Evolutionary conservation across 352 stramenopile species (phyloP).

Genomic region (Globisporangium paroecandrum): DNA sequence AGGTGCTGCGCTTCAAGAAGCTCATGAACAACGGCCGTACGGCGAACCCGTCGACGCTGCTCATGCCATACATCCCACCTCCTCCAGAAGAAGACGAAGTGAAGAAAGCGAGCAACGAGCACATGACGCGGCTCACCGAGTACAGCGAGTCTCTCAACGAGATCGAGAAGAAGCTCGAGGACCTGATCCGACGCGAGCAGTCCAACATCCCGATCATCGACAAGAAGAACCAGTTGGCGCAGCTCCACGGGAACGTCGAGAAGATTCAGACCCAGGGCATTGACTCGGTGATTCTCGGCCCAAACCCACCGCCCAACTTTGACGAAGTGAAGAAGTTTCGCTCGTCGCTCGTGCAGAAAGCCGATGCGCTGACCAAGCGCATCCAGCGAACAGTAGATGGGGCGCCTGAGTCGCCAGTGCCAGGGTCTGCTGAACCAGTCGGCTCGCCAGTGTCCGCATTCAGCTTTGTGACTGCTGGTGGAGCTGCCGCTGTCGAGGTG

Average conservation of each 20-base stretch:
- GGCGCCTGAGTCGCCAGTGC: constrained; percentile 5
- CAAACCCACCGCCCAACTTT: constrained; percentile 58
- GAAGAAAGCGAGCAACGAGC: constrained; percentile 26
- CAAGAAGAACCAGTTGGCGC: constrained; percentile 61
- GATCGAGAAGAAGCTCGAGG: constrained; percentile 50
- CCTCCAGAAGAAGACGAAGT: constrained; percentile 38
- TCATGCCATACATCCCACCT: constrained; percentile 66
- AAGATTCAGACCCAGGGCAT: constrained; percentile 81
- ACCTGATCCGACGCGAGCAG: constrained; percentile 49
- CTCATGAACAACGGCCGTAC: constrained; percentile 70
- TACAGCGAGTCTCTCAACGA: constrained; percentile 43
- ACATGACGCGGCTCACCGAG: constrained; percentile 41
- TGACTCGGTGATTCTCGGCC: constrained; percentile 73
- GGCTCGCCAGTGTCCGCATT: constrained; percentile 45
- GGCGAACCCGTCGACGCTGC: constrained; percentile 68
- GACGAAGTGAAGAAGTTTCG: constrained; percentile 69
- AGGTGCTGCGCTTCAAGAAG: constrained; percentile 85
- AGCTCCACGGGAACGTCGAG: constrained; percentile 70
- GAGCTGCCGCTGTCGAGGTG: constrained; percentile 14
- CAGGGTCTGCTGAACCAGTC: neutral
- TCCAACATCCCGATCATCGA: constrained; percentile 34
- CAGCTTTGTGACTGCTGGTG: constrained; percentile 39
- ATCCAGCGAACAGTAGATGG: constrained; percentile 51
- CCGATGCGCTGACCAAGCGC: constrained; percentile 55
- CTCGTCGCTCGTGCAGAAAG: constrained; percentile 61